A percentile compares a stretch with the other conserved stretches of the same genome.
Conservation (phyloP, 257 asterid species). For the Solanum appendiculatum region DNA sequence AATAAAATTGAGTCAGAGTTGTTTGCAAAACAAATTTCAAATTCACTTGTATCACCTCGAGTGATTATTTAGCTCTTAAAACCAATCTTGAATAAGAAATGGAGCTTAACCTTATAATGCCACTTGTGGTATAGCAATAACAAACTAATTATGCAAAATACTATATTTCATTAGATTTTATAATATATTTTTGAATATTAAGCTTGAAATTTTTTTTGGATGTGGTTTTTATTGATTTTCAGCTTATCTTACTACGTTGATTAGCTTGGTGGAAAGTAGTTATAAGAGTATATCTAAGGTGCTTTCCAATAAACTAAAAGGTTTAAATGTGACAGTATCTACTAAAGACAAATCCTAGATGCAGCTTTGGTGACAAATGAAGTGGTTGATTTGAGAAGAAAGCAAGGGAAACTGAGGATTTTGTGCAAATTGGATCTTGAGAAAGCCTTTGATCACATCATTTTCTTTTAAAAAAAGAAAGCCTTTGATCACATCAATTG, state of each 20-base stretch:
- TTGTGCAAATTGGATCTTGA: background rate
- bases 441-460: background rate
- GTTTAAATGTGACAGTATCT: background rate
- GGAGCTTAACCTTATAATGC: background rate
- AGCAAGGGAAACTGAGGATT: background rate
- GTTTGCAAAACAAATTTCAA: background rate
- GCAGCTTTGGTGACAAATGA: background rate
- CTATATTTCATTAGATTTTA: background rate
- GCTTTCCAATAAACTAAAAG: background rate
- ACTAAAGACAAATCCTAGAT: background rate
- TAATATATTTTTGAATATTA: background rate
- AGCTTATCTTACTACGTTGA: background rate
- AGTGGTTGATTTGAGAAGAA: background rate
- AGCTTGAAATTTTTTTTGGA: background rate
- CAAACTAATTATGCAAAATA: background rate
- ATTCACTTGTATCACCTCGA: background rate
- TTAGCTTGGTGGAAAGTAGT: background rate
- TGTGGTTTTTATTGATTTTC: background rate
- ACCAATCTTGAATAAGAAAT: background rate
- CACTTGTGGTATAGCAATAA: background rate
- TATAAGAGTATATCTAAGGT: background rate
- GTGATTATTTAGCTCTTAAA: background rate
- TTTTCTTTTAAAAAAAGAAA: too few species aligned
- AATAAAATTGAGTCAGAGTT: background rate
- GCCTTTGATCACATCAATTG: background rate